Evolutionary conservation across 176 grass and related monocot genomes (phyloP).

Genomic region (Rhynchospora pubera): DNA sequence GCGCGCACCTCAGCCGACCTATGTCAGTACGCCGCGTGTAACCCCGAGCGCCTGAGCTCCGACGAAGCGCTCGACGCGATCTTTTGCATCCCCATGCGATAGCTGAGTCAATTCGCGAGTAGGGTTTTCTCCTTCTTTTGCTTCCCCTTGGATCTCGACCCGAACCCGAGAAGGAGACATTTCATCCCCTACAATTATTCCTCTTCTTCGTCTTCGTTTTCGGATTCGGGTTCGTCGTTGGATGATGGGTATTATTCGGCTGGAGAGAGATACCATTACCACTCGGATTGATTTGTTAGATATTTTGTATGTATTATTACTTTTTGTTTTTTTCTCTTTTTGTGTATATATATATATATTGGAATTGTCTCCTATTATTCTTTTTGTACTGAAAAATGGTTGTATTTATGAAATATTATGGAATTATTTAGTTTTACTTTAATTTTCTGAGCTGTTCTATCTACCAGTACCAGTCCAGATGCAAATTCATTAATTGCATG

Average conservation of each 20-base stretch:
- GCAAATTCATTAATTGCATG: not conserved
- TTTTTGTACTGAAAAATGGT: not conserved
- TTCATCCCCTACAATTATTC: not conserved
- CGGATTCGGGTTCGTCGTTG: slow-evolving; percentile 18
- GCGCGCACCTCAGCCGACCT: slow-evolving; percentile 62
- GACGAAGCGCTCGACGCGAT: slow-evolving; percentile 68
- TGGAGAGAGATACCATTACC: slow-evolving; percentile 30
- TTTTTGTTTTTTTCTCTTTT: not conserved
- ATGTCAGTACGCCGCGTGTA: slow-evolving; percentile 85
- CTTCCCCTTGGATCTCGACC: slow-evolving; percentile 39
- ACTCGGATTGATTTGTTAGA: slow-evolving; percentile 35
- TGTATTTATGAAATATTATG: not conserved
- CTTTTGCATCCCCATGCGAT: slow-evolving; percentile 68
- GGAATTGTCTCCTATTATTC: not conserved
- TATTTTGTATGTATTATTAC: not conserved
- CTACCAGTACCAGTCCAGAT: not conserved
- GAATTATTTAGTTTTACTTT: not conserved
- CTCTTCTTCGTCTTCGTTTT: slow-evolving; percentile 19
- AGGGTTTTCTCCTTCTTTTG: slow-evolving; percentile 63
- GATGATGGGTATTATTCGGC: slow-evolving; percentile 16
- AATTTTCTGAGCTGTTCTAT: not conserved
- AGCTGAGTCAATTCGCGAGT: slow-evolving; percentile 52
- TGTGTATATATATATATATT: slow-evolving; percentile 8
- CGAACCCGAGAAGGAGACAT: not conserved
- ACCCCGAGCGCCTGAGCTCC: slow-evolving; percentile 66